Conservation (phyloP, 163 green algal genomes). For the Volvox carteri region DNA sequence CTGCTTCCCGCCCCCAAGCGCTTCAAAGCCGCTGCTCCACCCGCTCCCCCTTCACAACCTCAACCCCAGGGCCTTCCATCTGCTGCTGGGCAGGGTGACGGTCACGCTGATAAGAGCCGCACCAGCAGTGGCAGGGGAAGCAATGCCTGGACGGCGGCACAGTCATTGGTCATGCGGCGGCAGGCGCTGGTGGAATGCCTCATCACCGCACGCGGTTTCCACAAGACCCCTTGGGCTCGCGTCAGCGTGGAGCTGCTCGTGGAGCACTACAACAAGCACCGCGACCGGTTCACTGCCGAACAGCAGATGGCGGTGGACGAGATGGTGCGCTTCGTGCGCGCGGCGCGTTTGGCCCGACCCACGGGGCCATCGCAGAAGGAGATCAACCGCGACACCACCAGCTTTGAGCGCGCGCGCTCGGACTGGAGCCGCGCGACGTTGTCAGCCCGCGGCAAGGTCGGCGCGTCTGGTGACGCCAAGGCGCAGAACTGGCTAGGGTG, state of each 20-base stretch:
- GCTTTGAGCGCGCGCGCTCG: constrained; percentile 62
- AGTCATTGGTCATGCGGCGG: constrained; percentile 39
- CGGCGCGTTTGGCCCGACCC: constrained; percentile 33
- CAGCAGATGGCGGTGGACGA: constrained; percentile 55
- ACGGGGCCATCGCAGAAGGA: constrained; percentile 52
- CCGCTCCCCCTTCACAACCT: not conserved
- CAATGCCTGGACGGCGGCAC: not conserved
- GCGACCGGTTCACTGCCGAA: constrained; percentile 32
- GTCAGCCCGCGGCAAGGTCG: constrained; percentile 57
- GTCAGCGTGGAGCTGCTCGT: constrained; percentile 61
- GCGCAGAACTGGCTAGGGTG: constrained; percentile 51
- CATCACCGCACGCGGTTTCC: constrained; percentile 50
- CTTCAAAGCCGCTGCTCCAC: not conserved
- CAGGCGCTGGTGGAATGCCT: constrained; percentile 58
- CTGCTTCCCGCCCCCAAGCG: constrained; percentile 32
- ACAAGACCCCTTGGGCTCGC: constrained; percentile 63
- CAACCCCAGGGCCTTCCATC: not conserved
- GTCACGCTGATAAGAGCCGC: too few species aligned
- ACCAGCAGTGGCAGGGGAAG: too few species aligned
- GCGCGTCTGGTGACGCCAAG: constrained; percentile 60
- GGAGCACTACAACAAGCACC: constrained; percentile 59
- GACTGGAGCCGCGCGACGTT: constrained; percentile 57
- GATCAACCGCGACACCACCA: constrained; percentile 64
- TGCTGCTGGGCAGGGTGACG: too few species aligned
- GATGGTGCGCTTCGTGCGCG: constrained; percentile 58